These are phyloP conservation scores for Zea luxurians DNA, from an alignment of 176 grass and related monocot species.

Conservation along the genomic window DNA sequence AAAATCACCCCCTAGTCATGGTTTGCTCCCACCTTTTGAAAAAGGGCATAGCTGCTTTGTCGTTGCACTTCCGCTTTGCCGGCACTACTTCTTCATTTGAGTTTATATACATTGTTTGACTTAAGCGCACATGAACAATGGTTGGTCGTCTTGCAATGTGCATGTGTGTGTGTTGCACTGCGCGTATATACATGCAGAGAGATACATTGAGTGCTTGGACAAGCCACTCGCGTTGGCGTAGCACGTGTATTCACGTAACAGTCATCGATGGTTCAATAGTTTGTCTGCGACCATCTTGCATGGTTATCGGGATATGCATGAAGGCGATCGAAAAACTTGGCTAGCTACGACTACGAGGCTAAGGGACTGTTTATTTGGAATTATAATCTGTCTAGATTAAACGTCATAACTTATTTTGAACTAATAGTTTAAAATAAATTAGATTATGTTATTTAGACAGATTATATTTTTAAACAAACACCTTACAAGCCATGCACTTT, in stretches of 20 bases:
- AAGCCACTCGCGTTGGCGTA: not conserved
- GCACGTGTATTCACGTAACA: not conserved
- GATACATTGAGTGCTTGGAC: constrained; percentile 39
- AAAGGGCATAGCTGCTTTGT: not conserved
- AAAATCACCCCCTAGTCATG: too few species aligned
- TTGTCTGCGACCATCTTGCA: constrained; percentile 16
- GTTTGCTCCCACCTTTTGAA: not conserved
- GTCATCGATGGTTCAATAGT: not conserved
- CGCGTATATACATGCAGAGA: constrained; percentile 4
- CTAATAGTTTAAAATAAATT: too few species aligned
- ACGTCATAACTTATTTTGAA: too few species aligned
- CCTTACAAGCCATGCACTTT: not conserved
- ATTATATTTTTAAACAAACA: too few species aligned
- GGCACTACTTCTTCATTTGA: not conserved
- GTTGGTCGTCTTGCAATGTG: constrained; percentile 1
- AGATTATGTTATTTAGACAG: too few species aligned
- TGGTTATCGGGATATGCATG: not conserved
- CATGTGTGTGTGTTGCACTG: not conserved
- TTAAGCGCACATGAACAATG: constrained; percentile 31
- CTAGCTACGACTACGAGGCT: too few species aligned
- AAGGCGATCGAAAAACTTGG: not conserved
- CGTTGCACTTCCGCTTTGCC: not conserved
- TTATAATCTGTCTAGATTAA: too few species aligned
- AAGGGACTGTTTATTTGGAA: too few species aligned
- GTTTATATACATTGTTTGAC: not conserved